Evolutionary conservation across 371 early-diverging fungal genomes (phyloP).

Genomic region (Batkoa obscura): DNA sequence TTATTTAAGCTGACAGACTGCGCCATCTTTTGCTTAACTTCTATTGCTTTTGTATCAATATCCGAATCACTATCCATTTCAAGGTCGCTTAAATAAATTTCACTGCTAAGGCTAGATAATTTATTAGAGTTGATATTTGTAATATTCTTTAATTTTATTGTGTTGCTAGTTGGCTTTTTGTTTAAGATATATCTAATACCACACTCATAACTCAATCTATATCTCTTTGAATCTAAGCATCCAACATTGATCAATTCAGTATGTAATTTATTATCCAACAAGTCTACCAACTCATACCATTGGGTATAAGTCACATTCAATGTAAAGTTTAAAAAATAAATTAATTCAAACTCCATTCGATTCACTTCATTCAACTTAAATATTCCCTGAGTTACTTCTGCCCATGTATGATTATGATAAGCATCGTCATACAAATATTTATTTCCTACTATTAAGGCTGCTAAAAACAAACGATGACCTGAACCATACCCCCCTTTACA

Average conservation of each 20-base stretch:
- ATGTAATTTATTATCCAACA: slow-evolving; percentile 3
- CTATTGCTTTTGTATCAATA: background rate
- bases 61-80: too few relatives aligned
- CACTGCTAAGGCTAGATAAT: background rate
- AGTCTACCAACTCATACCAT: slow-evolving; percentile 21
- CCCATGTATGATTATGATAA: slow-evolving; percentile 42
- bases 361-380: slow-evolving; percentile 31
- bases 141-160: too few relatives aligned
- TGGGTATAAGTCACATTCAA: slow-evolving; percentile 23
- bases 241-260: background rate
- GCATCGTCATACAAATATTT: slow-evolving; percentile 42
- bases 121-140: too few relatives aligned
- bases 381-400: slow-evolving; percentile 25
- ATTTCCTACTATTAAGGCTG: slow-evolving; percentile 33
- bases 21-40: too few relatives aligned
- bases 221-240: background rate
- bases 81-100: background rate
- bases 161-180: too few relatives aligned
- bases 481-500: slow-evolving; percentile 33
- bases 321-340: slow-evolving; percentile 27
- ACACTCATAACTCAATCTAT: background rate
- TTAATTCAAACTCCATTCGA: slow-evolving; percentile 39
- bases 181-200: too few relatives aligned
- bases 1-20: too few relatives aligned
- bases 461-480: slow-evolving; percentile 30